Percentiles rank a stretch among this genome's conserved stretches.
phyloP scores from a whole-genome alignment of 768 basidiomycete genomes.

The Tephrocybe sp. region DNA sequence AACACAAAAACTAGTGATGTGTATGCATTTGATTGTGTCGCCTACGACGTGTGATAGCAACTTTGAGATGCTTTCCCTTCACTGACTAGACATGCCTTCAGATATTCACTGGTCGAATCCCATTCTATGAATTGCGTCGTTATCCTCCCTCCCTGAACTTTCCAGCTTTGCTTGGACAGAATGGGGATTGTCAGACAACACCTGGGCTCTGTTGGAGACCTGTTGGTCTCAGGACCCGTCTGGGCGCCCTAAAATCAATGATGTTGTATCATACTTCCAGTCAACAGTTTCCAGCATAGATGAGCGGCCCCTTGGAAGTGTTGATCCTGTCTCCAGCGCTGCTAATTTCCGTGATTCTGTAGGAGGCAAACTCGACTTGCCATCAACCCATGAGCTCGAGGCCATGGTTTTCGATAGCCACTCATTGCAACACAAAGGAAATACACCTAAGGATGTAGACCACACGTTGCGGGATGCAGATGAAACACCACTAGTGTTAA shows the following conservation, averaged over 20 bases:
- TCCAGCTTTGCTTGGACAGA: slow-evolving; percentile 2
- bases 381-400: neutral
- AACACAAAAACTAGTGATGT: slow-evolving; percentile 19
- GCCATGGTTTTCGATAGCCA: too few species aligned
- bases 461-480: too few species aligned
- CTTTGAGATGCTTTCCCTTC: neutral
- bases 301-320: slow-evolving; percentile 2
- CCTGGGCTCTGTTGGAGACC: neutral
- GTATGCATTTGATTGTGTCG: slow-evolving; percentile 19
- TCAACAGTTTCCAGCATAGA: neutral
- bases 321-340: neutral
- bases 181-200: neutral
- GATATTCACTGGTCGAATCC: slow-evolving; percentile 3
- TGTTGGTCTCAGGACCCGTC: neutral
- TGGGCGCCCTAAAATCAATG: neutral
- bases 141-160: slow-evolving; percentile 13
- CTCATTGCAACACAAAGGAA: too few species aligned
- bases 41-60: slow-evolving; percentile 18
- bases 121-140: slow-evolving; percentile 19
- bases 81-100: too few species aligned
- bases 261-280: neutral
- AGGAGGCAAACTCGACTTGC: neutral
- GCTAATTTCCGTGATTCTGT: slow-evolving; percentile 6
- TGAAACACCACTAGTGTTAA: too few species aligned
- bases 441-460: too few species aligned